Base-by-base conservation (phyloP, 345 rosid genomes). In the Abelmoschus esculentus region DNA sequence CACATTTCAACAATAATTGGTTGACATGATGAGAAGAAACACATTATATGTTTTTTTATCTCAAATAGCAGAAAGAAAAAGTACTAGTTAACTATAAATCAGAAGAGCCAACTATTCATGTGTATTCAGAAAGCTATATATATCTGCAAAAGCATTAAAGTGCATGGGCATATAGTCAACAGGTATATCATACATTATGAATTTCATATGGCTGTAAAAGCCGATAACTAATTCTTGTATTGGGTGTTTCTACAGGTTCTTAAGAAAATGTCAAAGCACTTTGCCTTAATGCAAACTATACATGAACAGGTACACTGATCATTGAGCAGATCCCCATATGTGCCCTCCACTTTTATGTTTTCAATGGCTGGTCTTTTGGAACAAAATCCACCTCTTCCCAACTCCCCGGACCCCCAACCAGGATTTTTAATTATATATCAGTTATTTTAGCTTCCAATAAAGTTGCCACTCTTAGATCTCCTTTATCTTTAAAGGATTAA, bases 221-320 rank as follows among this genome's bases (percentile, higher is more conserved):
- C 61, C 70, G 36, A 52, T 46, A 36, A 71, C 54, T 49, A 42
- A 71, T 59, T 6, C 17, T 53, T 80, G 55, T 66, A 59, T 64
- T 76, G 61, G 70, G n/a, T 79, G 53, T 31, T 40, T 52, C 68
- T 55, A 75, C 83, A 95, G 98, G 80, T 86, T 46, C 76, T 72
- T 70, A 85, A 83, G 82, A 92, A 90, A 80, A 84, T 90, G 82
- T 83, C 88, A 64, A 90, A 92, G 91, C 87, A 86, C 72, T 77
- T 83, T 19, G 75, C 78, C 69, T 90, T 80, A 79, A 86, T 91
- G 89, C 90, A 90, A 80, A 74, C 83, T 67, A 82, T 90, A 58
- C 79, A 84, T 26, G 93, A 92, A 80, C 91, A 90, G 92, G 99
- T 66, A 49, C 52, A 40, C 2, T 61, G 54, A 9, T 14, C 19